Percentiles rank a stretch among this genome's conserved stretches.
Evolutionary conservation across 208 protist genomes (phyloP).

Genomic region (Leishmania aethiopica): DNA sequence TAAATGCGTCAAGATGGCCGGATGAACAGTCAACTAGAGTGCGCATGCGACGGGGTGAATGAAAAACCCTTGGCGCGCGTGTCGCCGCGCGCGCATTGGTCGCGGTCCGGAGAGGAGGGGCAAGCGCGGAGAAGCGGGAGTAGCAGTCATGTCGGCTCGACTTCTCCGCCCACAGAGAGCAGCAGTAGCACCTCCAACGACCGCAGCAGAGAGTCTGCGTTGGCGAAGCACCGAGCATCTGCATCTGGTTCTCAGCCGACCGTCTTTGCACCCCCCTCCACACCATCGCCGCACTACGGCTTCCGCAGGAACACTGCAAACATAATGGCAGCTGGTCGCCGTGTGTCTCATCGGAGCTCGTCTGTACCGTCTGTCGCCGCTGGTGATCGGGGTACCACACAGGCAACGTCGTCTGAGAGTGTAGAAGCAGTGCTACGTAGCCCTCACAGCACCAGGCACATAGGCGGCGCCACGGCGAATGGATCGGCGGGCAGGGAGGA

Average conservation of each 20-base stretch:
- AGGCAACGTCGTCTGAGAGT: background rate
- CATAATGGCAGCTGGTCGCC: conserved; percentile 26
- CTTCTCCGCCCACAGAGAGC: conserved; percentile 8
- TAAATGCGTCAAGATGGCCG: conserved; percentile 31
- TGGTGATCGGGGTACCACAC: background rate
- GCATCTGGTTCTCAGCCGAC: conserved; percentile 5
- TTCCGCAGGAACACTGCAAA: conserved; percentile 33
- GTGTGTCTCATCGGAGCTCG: conserved; percentile 24
- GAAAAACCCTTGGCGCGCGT: conserved; percentile 8
- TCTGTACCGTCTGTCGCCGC: conserved; percentile 11
- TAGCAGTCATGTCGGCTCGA: conserved; percentile 4
- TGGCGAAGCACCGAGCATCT: background rate
- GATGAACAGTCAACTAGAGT: conserved; percentile 28
- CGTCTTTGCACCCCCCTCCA: conserved; percentile 30
- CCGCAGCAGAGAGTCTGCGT: conserved; percentile 1
- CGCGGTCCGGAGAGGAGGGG: conserved; percentile 14
- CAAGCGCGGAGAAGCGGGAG: conserved; percentile 7
- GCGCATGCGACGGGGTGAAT: conserved; percentile 20
- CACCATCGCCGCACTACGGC: conserved; percentile 33
- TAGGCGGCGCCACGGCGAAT: background rate
- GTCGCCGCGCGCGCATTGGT: conserved; percentile 6
- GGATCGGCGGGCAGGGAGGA: background rate
- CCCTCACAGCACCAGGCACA: background rate
- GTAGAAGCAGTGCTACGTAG: conserved; percentile 5
- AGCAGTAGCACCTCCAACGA: conserved; percentile 11